phyloP scores from a whole-genome alignment of 176 grass and related monocot species.

The Saccharum spontaneum region DNA sequence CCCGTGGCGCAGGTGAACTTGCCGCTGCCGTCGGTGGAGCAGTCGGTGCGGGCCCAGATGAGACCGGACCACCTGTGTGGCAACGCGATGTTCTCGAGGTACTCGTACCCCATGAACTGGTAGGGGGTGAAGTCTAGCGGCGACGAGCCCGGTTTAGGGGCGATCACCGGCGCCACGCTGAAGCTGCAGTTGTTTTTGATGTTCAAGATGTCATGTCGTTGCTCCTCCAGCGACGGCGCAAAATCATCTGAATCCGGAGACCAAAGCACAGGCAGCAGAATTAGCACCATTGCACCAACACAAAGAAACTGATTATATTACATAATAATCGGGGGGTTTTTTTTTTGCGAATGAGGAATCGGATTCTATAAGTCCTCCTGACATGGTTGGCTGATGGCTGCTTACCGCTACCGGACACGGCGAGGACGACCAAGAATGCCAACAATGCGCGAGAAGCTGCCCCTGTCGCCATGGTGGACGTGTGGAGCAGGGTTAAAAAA shows the following conservation, averaged over 20 bases:
- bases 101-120: background rate
- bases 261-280: background rate
- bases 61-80: background rate
- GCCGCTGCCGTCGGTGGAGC: background rate
- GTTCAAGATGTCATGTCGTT: background rate
- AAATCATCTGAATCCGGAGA: background rate
- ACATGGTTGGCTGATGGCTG: background rate
- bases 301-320: background rate
- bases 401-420: background rate
- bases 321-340: background rate
- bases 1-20: slow-evolving; percentile 77
- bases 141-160: background rate
- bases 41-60: background rate
- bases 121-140: background rate
- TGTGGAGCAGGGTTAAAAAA: no score
- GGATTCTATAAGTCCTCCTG: no score
- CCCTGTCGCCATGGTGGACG: background rate
- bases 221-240: background rate
- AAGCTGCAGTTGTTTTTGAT: background rate
- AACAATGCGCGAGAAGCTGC: background rate
- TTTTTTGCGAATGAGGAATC: no score
- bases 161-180: background rate
- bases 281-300: background rate
- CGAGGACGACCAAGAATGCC: background rate
- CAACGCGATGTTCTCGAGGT: background rate